A percentile compares a stretch with the other conserved stretches of the same genome.
phyloP scores from a whole-genome alignment of 2,329 filamentous ascomycete species.

The Claviceps pazoutovae region DNA sequence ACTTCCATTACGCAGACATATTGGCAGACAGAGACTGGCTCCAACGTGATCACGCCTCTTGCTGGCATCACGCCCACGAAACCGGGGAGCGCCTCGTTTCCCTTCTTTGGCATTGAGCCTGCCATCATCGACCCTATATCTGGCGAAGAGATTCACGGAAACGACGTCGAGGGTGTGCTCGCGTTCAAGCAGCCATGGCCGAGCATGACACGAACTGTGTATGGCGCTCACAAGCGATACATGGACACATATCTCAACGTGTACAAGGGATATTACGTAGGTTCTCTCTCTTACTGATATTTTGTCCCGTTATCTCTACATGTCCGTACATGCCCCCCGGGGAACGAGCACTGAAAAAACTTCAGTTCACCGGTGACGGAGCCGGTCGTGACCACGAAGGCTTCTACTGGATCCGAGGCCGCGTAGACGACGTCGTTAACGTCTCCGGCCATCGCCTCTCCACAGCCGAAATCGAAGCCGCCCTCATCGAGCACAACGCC shows the following conservation, averaged over 20 bases:
- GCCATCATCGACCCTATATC: slow-evolving; percentile 95
- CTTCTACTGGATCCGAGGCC: slow-evolving; percentile 99
- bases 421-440: slow-evolving; percentile 97
- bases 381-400: slow-evolving; percentile 93
- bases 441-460: slow-evolving; percentile 92
- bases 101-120: slow-evolving; percentile 97
- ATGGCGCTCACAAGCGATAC: slow-evolving; percentile 94
- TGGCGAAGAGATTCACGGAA: slow-evolving; percentile 83
- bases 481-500: slow-evolving; percentile 77
- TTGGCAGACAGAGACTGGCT: slow-evolving; percentile 99
- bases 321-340: neutral
- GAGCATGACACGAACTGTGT: slow-evolving; percentile 95
- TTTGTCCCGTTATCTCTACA: neutral
- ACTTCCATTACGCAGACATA: slow-evolving; percentile 54
- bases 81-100: slow-evolving; percentile 86
- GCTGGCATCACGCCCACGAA: slow-evolving; percentile 92
- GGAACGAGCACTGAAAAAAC: neutral
- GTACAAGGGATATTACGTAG: slow-evolving; percentile 94
- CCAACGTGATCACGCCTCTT: slow-evolving; percentile 85
- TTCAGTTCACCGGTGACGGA: slow-evolving; percentile 78
- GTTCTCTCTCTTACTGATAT: slow-evolving; percentile 20
- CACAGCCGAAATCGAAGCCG: slow-evolving; percentile 95
- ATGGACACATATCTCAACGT: slow-evolving; percentile 98
- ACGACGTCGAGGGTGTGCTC: slow-evolving; percentile 92
- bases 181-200: slow-evolving; percentile 98